phyloP scores from a whole-genome alignment of 805 yeast species.

The Candida alai region DNA sequence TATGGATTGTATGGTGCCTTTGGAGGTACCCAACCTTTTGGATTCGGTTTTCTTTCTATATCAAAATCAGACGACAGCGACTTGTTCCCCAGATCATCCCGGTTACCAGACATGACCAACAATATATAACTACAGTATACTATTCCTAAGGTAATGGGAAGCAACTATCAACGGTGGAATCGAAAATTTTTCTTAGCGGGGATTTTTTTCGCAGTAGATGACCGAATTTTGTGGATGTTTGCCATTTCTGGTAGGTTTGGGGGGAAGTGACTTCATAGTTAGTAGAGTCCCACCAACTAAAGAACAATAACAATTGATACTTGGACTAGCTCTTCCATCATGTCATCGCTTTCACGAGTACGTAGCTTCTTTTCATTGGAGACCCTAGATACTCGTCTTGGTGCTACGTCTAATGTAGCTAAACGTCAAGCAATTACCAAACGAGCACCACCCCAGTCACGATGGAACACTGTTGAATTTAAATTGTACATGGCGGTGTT shows the following conservation, averaged over 20 bases:
- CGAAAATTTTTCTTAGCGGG: no score
- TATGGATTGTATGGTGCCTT: conserved; percentile 83
- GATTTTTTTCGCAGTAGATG: no score
- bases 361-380: conserved; percentile 45
- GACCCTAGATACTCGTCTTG: conserved; percentile 48
- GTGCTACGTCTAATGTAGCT: conserved; percentile 32
- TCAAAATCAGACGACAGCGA: conserved; percentile 15
- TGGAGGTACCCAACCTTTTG: conserved; percentile 78
- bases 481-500: conserved; percentile 62
- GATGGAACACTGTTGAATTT: conserved; percentile 80
- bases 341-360: conserved; percentile 14
- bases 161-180: no score
- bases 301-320: no score
- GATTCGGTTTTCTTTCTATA: conserved; percentile 64
- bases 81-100: conserved; percentile 2
- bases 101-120: conserved; percentile 4
- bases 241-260: no score
- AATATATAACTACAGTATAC: no score
- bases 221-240: no score
- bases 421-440: conserved; percentile 29
- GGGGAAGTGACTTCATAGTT: no score
- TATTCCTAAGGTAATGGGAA: no score
- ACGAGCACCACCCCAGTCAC: conserved; percentile 37
- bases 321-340: no score
- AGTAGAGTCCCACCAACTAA: no score